phyloP scores from a whole-genome alignment of 768 basidiomycete genomes.

The Phaffia australis region DNA sequence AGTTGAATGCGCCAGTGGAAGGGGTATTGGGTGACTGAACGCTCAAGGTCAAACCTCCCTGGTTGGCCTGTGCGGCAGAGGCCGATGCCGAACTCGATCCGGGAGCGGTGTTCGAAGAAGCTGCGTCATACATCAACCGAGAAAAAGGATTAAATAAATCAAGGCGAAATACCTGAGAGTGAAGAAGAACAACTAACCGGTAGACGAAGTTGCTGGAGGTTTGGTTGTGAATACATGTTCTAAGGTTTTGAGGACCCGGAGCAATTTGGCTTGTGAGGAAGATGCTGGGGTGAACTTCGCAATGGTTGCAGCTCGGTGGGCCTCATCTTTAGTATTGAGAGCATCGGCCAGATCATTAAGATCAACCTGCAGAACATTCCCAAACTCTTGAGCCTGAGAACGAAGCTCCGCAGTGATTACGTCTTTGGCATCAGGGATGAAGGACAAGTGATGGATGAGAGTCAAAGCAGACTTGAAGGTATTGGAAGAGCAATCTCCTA shows the following conservation, averaged over 20 bases:
- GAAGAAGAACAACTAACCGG: not conserved
- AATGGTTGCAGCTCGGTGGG: constrained; percentile 48
- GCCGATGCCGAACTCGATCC: not conserved
- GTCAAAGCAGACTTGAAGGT: constrained; percentile 92
- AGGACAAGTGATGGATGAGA: constrained; percentile 83
- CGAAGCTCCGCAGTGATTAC: constrained; percentile 80
- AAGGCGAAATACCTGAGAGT: not conserved
- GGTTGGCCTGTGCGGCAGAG: too few relatives aligned
- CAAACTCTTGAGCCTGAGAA: constrained; percentile 75
- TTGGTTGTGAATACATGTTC: constrained; percentile 72
- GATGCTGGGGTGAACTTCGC: constrained; percentile 88
- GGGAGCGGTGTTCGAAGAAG: not conserved
- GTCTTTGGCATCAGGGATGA: constrained; percentile 76
- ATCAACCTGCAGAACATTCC: constrained; percentile 59
- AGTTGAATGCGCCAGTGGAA: not conserved
- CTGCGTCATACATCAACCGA: not conserved
- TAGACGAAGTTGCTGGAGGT: constrained; percentile 37
- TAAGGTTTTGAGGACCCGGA: constrained; percentile 90
- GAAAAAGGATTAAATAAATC: not conserved
- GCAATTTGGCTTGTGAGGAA: constrained; percentile 88
- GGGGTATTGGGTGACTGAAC: constrained; percentile 25
- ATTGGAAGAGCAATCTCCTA: constrained; percentile 87
- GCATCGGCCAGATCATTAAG: constrained; percentile 63
- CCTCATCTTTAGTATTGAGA: constrained; percentile 51
- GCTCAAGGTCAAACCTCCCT: constrained; percentile 12